Conservation (phyloP, 768 basidiomycete species). For the Psilocybe azurescens region DNA sequence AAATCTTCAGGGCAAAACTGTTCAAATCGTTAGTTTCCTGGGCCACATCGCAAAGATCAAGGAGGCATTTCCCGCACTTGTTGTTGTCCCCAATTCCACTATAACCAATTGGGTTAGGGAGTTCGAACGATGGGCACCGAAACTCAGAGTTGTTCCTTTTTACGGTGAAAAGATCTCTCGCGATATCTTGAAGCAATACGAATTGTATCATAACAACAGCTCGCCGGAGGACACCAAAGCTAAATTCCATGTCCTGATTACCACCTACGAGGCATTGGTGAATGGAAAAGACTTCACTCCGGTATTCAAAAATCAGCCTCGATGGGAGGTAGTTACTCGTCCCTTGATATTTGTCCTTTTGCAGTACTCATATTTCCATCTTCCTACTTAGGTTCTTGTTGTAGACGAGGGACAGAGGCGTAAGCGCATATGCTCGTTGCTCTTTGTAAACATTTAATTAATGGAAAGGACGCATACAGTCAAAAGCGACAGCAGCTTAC, state of each 20-base stretch:
- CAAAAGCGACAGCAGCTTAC: conserved; percentile 79
- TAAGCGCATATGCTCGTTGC: conserved; percentile 45
- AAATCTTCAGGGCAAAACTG: conserved; percentile 78
- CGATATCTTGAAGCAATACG: conserved; percentile 81
- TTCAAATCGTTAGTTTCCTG: conserved; percentile 88
- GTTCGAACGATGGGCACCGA: conserved; percentile 85
- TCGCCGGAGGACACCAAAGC: conserved; percentile 49
- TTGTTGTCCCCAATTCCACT: conserved; percentile 96
- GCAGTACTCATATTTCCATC: conserved; percentile 2
- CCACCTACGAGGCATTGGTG: conserved; percentile 89
- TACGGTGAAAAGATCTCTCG: conserved; percentile 82
- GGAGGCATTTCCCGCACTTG: conserved; percentile 76
- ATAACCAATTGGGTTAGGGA: conserved; percentile 96
- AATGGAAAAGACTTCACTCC: conserved; percentile 68
- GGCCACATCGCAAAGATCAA: conserved; percentile 63
- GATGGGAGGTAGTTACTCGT: conserved; percentile 76
- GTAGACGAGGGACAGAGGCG: conserved; percentile 93
- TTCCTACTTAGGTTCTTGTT: conserved; percentile 59
- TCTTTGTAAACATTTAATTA: background rate
- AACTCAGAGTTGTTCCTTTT: conserved; percentile 80
- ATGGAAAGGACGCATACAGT: conserved; percentile 48
- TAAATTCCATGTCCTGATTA: conserved; percentile 89
- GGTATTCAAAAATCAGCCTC: conserved; percentile 80
- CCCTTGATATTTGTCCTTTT: background rate
- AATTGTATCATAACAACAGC: conserved; percentile 67